Base-by-base conservation (phyloP, 176 grass and related monocot species). In the Zea luxurians region DNA sequence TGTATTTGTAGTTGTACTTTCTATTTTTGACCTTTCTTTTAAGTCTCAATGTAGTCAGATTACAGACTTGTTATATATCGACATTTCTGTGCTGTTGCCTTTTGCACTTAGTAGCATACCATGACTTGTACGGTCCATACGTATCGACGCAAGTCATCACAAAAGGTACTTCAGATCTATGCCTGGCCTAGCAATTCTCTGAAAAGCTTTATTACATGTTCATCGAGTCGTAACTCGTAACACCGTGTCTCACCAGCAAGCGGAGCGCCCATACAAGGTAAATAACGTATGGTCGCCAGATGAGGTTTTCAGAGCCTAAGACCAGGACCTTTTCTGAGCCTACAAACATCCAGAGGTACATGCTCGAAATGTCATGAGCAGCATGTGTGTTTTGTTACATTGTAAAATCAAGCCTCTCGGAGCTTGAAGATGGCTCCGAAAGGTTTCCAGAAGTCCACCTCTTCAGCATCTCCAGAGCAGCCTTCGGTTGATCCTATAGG, bases 401-500 rank as follows among this genome's bases (percentile, higher is more conserved):
- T 45, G 73, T 59, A 2, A 83, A 71, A 61, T 83, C 69, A 8
- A 89, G 67, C 44, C 34, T 92, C 58, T 83, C 65, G 12, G 69
- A 80, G 61, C 16, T 64, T 1, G 52, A 80, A 36, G 78, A 59
- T 2, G 42, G 34, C 2, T 82, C 76, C 0, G 80, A 76, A 44
- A 97, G 86, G 47, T 86, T 86, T 34, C 91, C 94, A 2, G 87
- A 73, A 5, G 53, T 93, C 94, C 91, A 97, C 66, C 88, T 79
- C 88, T 69, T 93, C 15, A 97, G 75, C 94, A 97, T 97, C 82
- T 97, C 94, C 62, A 97, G 58, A n/a, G 94, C 84, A 41, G 86
- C 91, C 69, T 93, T 91, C 0, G 94, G 94, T 78, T 97, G 94
- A 89, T 97, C 94, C 94, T n/a, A 97, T 97, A 5, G 94, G 94